Evolutionary conservation across 73 alveolate genomes (phyloP).

Genomic region (Stentor roeselii): DNA sequence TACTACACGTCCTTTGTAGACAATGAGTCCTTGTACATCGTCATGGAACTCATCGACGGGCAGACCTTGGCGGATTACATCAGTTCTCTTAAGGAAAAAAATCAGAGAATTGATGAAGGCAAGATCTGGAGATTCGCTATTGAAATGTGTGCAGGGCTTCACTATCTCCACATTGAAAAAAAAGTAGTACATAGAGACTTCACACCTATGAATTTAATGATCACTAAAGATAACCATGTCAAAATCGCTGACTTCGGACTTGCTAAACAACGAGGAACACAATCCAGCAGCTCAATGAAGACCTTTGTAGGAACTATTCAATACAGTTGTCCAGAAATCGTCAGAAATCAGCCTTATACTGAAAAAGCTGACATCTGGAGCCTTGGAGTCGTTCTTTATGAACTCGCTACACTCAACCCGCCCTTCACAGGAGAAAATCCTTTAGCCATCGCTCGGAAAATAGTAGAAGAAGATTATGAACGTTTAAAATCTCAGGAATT

Average conservation of each 20-base stretch:
- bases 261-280: conserved; percentile 79
- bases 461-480: conserved; percentile 62
- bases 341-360: conserved; percentile 58
- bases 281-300: conserved; percentile 54
- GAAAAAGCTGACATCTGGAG: conserved; percentile 73
- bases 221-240: conserved; percentile 70
- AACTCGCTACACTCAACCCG: conserved; percentile 47
- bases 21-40: conserved; percentile 76
- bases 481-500: conserved; percentile 39
- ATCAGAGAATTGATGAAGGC: conserved; percentile 85
- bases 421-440: conserved; percentile 74
- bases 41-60: conserved; percentile 95
- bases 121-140: conserved; percentile 81
- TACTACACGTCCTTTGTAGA: conserved; percentile 87
- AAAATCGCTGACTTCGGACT: conserved; percentile 96
- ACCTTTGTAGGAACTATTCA: conserved; percentile 82
- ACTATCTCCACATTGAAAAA: conserved; percentile 75
- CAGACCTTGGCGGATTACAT: conserved; percentile 80
- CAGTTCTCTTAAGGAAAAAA: conserved; percentile 67
- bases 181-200: conserved; percentile 91
- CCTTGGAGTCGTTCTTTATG: conserved; percentile 57
- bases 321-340: conserved; percentile 83
- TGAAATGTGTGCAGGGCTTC: conserved; percentile 64
- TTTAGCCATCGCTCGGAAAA: conserved; percentile 59
- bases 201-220: conserved; percentile 86